Evolutionary conservation across 495 filamentous ascomycete species (phyloP).

Genomic region (Xylaria nigripes): DNA sequence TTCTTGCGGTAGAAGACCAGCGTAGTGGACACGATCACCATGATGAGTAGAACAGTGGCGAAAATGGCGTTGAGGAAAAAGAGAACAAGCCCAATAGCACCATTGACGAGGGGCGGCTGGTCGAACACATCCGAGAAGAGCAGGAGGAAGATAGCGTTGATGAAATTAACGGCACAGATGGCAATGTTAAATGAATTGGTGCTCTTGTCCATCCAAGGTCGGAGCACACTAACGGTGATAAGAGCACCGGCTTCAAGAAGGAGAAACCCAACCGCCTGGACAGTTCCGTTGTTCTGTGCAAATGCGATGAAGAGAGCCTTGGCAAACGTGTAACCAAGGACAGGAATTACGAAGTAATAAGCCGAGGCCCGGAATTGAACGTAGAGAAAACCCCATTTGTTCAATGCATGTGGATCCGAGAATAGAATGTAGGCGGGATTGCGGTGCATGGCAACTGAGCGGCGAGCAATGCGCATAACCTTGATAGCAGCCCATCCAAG

Average conservation of each 20-base stretch:
- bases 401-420: constrained; percentile 82
- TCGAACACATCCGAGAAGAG: constrained; percentile 78
- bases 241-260: constrained; percentile 78
- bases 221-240: constrained; percentile 68
- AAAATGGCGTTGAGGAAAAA: constrained; percentile 89
- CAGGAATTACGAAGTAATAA: constrained; percentile 91
- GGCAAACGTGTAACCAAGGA: constrained; percentile 68
- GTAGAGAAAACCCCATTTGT: constrained; percentile 99
- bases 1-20: constrained; percentile 87
- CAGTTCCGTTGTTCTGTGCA: constrained; percentile 60
- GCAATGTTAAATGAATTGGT: constrained; percentile 96
- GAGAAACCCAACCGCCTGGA: constrained; percentile 78
- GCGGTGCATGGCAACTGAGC: constrained; percentile 84
- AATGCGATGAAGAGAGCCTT: constrained; percentile 92
- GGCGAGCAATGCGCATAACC: constrained; percentile 79
- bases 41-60: constrained; percentile 72
- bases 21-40: constrained; percentile 77
- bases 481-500: constrained; percentile 85
- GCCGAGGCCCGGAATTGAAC: constrained; percentile 94
- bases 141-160: constrained; percentile 80
- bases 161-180: constrained; percentile 81
- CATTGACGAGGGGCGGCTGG: constrained; percentile 77
- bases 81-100: constrained; percentile 89
- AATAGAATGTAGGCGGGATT: constrained; percentile 97
- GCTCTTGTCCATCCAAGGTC: constrained; percentile 99